Percentiles rank a stretch among this genome's conserved stretches.
Evolutionary conservation across 148 eudicot genomes (phyloP).

Genomic region (Camellia granthamiana): DNA sequence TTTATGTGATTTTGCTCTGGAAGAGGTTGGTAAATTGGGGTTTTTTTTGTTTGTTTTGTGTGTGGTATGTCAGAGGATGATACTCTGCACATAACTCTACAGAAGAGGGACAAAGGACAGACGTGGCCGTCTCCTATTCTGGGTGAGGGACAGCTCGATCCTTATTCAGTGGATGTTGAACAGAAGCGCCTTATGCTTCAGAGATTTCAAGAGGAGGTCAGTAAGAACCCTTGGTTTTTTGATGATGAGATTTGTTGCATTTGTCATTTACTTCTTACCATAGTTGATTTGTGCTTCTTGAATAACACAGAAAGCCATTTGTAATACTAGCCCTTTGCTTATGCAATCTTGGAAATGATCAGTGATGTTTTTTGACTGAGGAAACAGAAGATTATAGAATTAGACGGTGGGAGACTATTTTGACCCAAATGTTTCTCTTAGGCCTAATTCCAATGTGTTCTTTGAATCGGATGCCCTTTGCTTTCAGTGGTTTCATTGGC

Average conservation of each 20-base stretch:
- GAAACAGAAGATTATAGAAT: background rate
- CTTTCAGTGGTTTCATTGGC: too few species aligned
- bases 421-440: too few species aligned
- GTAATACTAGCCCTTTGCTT: background rate
- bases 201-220: constrained; percentile 92
- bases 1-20: background rate
- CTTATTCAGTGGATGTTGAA: constrained; percentile 68
- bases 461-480: too few species aligned
- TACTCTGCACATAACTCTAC: constrained; percentile 73
- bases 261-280: background rate
- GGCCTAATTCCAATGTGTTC: too few species aligned
- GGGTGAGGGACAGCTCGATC: constrained; percentile 86
- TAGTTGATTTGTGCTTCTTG: background rate
- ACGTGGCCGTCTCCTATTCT: constrained; percentile 81
- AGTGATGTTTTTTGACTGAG: background rate
- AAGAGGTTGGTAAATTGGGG: background rate
- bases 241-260: background rate
- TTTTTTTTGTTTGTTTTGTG: background rate
- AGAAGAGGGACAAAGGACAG: constrained; percentile 89
- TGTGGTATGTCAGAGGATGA: constrained; percentile 67
- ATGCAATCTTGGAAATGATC: background rate
- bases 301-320: too few species aligned
- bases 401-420: too few species aligned
- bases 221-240: background rate
- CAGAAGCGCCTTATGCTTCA: constrained; percentile 92